Evolutionary conservation across 1,139 yeast genomes (phyloP).

Genomic region (Diutina mesorugosa): DNA sequence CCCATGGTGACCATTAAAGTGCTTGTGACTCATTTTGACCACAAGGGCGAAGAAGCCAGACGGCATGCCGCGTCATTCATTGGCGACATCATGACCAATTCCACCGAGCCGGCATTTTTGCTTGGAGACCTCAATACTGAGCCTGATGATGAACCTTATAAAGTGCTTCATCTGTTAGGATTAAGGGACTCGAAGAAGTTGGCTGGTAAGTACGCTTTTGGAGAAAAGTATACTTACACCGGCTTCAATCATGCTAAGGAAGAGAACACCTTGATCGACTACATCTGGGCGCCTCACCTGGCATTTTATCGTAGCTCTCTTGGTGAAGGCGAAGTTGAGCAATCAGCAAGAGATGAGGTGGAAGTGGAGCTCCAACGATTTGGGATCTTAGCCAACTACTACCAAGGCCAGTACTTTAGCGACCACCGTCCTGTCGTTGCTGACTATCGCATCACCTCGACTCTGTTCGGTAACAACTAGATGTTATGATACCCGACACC

Average conservation of each 20-base stretch:
- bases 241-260: conserved; percentile 11
- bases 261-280: conserved; percentile 11
- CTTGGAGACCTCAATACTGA: conserved; percentile 45
- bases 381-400: conserved; percentile 10
- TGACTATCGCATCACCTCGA: conserved; percentile 5
- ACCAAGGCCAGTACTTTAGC: conserved; percentile 9
- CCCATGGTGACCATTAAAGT: conserved; percentile 26
- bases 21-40: conserved; percentile 50
- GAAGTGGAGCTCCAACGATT: conserved; percentile 5
- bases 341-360: conserved; percentile 1
- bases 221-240: conserved; percentile 10
- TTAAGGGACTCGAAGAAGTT: conserved; percentile 10
- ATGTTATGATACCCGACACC: neutral
- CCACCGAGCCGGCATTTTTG: conserved; percentile 15
- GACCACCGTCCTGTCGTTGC: conserved; percentile 16
- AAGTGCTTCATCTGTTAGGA: conserved; percentile 9
- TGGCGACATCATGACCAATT: neutral
- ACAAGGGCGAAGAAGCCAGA: conserved; percentile 31
- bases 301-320: conserved; percentile 5
- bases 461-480: neutral
- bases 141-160: conserved; percentile 34
- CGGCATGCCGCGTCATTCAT: conserved; percentile 3
- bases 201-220: conserved; percentile 7
- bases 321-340: neutral
- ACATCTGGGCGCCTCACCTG: conserved; percentile 10